Evolutionary conservation across 78 protist species (phyloP).

Genomic region (Dictyostelium purpureum): DNA sequence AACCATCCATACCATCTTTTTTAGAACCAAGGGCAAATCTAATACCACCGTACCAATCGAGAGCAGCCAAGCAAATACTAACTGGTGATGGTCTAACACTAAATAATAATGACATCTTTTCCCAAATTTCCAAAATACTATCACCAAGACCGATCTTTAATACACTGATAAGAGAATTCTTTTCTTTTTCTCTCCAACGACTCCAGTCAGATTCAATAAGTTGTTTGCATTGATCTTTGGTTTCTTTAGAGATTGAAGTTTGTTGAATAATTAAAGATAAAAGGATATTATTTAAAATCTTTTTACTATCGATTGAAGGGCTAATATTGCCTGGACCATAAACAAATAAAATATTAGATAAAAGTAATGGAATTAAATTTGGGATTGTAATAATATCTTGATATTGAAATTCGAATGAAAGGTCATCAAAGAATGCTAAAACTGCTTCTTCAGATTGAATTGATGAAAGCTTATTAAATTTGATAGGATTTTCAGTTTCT

Average conservation of each 20-base stretch:
- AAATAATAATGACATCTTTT: not conserved
- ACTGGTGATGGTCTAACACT: conserved; percentile 8
- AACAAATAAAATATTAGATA: conserved; percentile 1
- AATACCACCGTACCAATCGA: conserved; percentile 41
- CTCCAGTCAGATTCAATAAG: conserved; percentile 9
- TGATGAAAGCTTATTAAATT: not conserved
- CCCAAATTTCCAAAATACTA: conserved; percentile 26
- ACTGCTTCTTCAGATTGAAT: conserved; percentile 26
- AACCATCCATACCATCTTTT: conserved; percentile 74
- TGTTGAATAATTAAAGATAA: conserved; percentile 22
- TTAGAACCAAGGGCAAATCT: conserved; percentile 1
- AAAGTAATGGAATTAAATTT: conserved; percentile 14
- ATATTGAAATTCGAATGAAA: conserved; percentile 54
- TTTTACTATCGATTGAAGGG: not conserved
- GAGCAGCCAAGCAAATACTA: not conserved
- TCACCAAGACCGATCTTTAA: conserved; percentile 11
- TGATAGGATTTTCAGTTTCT: not conserved
- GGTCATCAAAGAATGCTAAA: conserved; percentile 37
- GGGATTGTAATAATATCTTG: conserved; percentile 23
- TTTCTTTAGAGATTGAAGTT: conserved; percentile 1
- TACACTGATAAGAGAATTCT: not conserved
- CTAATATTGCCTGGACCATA: conserved; percentile 15
- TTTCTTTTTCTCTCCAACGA: not conserved
- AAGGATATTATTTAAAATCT: conserved; percentile 23
- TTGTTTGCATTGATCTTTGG: not conserved